Base-by-base conservation (phyloP, 1,284 basidiomycete species). In the Marasmius fiardii region DNA sequence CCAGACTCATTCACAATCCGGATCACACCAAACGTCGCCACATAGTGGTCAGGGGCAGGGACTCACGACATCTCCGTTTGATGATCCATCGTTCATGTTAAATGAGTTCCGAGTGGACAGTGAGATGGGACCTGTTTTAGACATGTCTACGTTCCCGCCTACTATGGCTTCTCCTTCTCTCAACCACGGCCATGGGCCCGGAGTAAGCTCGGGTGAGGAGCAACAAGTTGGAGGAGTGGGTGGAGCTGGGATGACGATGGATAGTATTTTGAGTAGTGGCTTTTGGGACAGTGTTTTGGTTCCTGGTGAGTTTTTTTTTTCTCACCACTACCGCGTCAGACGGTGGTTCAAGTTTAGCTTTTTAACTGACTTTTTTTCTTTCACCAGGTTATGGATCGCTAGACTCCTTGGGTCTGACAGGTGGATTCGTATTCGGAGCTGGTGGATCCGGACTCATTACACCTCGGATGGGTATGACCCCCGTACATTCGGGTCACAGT, bases 271-370 rank as follows among this genome's bases (percentile, higher is more conserved):
- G 56, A 86, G 82, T 60, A 82, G 77, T 56, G 82, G 82, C 41
- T 93, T 93, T 68, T 93, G 90, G 90, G 90, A 92, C 68, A 91
- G 78, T 64, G 83, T 92, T 60, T 79, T 92, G 31, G 85, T 92
- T 44, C 90, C 90, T 63, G 90, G 89, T 90, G 63, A 58, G 85
- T 74, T 26, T 12, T 16, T 20, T 26, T 10, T 18, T 31, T 18
- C 20, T 43, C 20, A 23, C n/a, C n/a, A n/a, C n/a, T n/a, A n/a
- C n/a, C n/a, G n/a, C n/a, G n/a, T n/a, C n/a, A n/a, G n/a, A n/a
- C n/a, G n/a, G n/a, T n/a, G n/a, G n/a, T n/a, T n/a, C n/a, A 23
- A 45, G 21, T 52, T 16, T 58, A 51, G 55, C 59, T 49, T 43
- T 26, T 53, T 53, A 14, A 31, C 60, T 37, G 4, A 24, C 23